Evolutionary conservation across 148 eudicot species (phyloP), one percentile per base, ranked within the genome.

Genomic region (Chenopodium quinoa): DNA sequence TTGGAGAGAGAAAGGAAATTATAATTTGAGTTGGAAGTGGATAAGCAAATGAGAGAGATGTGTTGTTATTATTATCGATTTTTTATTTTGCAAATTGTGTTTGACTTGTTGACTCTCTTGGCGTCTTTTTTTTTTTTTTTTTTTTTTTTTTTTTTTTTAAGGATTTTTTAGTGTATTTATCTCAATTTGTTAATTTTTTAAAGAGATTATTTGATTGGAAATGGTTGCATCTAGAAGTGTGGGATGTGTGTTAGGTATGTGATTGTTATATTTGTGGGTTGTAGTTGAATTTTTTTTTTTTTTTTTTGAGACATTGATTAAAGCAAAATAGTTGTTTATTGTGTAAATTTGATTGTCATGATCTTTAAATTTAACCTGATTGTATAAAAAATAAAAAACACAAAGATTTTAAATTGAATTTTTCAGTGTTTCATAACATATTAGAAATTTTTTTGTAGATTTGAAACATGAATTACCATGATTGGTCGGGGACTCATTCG

Each of bases 61-160:
- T 44, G 9, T 72, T 6, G 44, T 40, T 40, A 40, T 40, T 40
- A 50, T 72, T 22, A 52, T 27, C 32, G 37, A 20, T 62, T 44
- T 75, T 1, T 75, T 1, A 1, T n/a, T 69, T 32, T 67, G 34
- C 25, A 46, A 47, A 66, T 54, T 54, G 75, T 56, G 32, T 31
- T 79, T 79, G 81, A 79, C 81, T 54, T 79, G 81, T 79, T 79
- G 75, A 79, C 81, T 40, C 44, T 40, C 27, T 37, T 58, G 19
- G 63, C 54, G 54, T 50, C 54, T 50, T 50, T 50, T 50, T 3
- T 47, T 9, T 8, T 1, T 47, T 47, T 47, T 48, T 69, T 69
- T 11, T 79, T 60, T 14, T 5, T 48, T 10, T 9, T 2, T 48
- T 0, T 0, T 12, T 69, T 79, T 20, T 78, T 10, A 11, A 4